phyloP scores from a whole-genome alignment of 1,284 basidiomycete species.

The Tranzscheliella williamsii region DNA sequence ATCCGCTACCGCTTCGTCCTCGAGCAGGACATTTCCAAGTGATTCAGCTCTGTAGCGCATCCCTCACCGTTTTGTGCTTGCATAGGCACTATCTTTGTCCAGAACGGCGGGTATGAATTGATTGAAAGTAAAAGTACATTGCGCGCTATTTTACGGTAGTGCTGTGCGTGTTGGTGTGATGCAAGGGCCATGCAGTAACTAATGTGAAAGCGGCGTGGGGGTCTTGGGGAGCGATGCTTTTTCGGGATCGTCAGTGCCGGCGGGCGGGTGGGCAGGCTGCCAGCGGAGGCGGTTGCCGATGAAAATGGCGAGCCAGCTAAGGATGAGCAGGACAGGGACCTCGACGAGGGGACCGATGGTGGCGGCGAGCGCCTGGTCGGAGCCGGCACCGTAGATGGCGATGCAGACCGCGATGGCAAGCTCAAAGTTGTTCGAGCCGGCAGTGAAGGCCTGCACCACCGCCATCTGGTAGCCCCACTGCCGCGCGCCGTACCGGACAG shows the following conservation, averaged over 20 bases:
- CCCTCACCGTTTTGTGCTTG: too few relatives aligned
- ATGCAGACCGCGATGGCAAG: conserved; percentile 81
- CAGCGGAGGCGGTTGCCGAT: conserved; percentile 60
- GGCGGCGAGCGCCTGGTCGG: conserved; percentile 39
- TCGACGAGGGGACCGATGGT: conserved; percentile 57
- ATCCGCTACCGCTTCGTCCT: conserved; percentile 57
- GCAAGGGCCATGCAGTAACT: too few relatives aligned
- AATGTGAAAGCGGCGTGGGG: too few relatives aligned
- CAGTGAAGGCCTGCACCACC: conserved; percentile 64
- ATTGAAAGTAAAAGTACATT: too few relatives aligned
- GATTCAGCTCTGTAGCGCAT: too few relatives aligned
- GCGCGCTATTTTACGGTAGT: too few relatives aligned
- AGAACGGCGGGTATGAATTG: too few relatives aligned
- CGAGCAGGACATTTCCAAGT: conserved; percentile 50
- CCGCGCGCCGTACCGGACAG: conserved; percentile 36
- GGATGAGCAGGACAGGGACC: conserved; percentile 71
- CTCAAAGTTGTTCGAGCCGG: conserved; percentile 65
- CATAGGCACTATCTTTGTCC: too few relatives aligned
- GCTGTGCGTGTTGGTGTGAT: too few relatives aligned
- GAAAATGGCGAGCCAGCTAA: conserved; percentile 74
- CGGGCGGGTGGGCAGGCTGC: conserved; percentile 17
- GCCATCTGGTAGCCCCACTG: conserved; percentile 60
- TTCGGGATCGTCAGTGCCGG: not conserved
- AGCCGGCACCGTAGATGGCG: conserved; percentile 67
- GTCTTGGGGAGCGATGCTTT: too few relatives aligned